Evolutionary conservation across 1,284 basidiomycete genomes (phyloP).

Genomic region (Marasmius tenuissimus): DNA sequence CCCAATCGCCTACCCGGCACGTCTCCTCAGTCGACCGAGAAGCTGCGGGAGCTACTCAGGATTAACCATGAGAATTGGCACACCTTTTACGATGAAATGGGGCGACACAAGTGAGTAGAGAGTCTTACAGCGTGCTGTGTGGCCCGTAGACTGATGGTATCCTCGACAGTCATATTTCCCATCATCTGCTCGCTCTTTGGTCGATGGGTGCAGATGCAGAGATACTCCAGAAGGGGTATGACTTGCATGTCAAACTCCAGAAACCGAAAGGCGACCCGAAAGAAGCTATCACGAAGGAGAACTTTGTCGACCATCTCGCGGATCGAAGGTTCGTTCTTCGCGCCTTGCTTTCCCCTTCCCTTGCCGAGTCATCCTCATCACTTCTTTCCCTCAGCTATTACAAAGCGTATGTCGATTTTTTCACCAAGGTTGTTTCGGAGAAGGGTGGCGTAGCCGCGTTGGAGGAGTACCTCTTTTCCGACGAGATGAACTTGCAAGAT

Average conservation of each 20-base stretch:
- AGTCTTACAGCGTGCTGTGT: not conserved
- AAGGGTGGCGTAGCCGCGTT: constrained; percentile 42
- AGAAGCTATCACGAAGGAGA: constrained; percentile 37
- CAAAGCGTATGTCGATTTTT: constrained; percentile 54
- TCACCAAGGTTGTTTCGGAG: constrained; percentile 42
- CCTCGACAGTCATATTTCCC: constrained; percentile 44
- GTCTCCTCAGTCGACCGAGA: constrained; percentile 29
- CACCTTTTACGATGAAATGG: constrained; percentile 41
- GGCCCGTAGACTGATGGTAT: not conserved
- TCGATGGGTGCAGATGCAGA: constrained; percentile 43
- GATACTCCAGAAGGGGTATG: constrained; percentile 42
- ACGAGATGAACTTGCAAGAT: constrained; percentile 44
- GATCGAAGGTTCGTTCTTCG: constrained; percentile 38
- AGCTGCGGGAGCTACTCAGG: constrained; percentile 33
- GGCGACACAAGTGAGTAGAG: constrained; percentile 43
- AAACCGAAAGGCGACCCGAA: constrained; percentile 39
- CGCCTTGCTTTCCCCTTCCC: not conserved
- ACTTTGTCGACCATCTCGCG: constrained; percentile 49
- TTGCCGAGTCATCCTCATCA: constrained; percentile 36
- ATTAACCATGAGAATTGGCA: constrained; percentile 45
- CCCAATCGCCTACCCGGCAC: constrained; percentile 25
- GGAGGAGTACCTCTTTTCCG: constrained; percentile 59
- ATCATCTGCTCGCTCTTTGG: constrained; percentile 53
- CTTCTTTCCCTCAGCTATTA: constrained; percentile 43
- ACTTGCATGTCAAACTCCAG: constrained; percentile 38